Conservation (phyloP, 306 rosid species). For the Prunus mira region DNA sequence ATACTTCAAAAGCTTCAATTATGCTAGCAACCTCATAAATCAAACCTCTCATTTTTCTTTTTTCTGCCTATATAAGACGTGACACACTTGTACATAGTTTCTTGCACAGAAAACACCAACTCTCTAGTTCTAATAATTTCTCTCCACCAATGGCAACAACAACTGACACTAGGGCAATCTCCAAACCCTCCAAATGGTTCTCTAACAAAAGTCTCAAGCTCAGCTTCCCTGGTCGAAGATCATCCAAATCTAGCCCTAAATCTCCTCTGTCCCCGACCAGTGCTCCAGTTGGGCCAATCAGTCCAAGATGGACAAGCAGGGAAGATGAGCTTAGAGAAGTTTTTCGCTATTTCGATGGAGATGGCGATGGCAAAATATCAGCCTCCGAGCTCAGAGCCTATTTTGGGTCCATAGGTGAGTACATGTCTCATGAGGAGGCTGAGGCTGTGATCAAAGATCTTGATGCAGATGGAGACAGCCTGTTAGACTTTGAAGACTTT, state of each 20-base stretch:
- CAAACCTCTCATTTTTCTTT: too few relatives aligned
- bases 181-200: conserved; percentile 63
- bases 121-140: background rate
- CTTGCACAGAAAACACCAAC: background rate
- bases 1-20: background rate
- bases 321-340: conserved; percentile 47
- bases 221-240: conserved; percentile 30
- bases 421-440: conserved; percentile 58
- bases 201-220: conserved; percentile 37
- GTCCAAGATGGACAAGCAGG: background rate
- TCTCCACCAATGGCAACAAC: conserved; percentile 33
- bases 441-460: conserved; percentile 50
- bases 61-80: background rate
- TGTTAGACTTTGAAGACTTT: conserved; percentile 52
- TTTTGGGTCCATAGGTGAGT: conserved; percentile 64
- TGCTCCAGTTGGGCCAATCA: conserved; percentile 9
- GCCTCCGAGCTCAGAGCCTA: conserved; percentile 57
- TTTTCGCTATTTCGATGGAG: conserved; percentile 48
- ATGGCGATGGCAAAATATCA: conserved; percentile 66
- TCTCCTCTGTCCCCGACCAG: conserved; percentile 20
- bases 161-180: background rate
- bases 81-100: background rate
- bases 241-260: conserved; percentile 14
- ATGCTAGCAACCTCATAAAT: background rate
- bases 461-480: conserved; percentile 53